phyloP scores from a whole-genome alignment of 2,329 filamentous ascomycete species.

The Graphilbum ipis-grandicollis region DNA sequence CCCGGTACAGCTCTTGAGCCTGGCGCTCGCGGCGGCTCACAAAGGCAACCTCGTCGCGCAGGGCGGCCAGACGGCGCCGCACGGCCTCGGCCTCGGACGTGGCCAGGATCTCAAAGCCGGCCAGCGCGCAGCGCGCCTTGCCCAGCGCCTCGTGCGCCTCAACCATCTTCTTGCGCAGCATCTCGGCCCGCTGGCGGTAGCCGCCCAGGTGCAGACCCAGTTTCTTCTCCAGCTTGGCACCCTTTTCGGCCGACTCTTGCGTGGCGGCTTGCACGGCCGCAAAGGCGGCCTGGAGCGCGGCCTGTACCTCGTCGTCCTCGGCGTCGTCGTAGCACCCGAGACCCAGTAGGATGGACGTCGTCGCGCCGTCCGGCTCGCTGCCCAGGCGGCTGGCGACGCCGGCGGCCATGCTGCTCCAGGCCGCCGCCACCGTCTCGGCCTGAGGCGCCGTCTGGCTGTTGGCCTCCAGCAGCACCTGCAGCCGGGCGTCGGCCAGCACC shows the following conservation, averaged over 20 bases:
- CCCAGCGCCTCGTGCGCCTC: constrained; percentile 60
- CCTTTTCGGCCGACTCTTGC: constrained; percentile 55
- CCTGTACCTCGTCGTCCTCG: constrained; percentile 47
- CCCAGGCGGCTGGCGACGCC: constrained; percentile 7
- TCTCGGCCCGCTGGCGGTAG: constrained; percentile 74
- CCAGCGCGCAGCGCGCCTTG: constrained; percentile 53
- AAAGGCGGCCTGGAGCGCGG: constrained; percentile 52
- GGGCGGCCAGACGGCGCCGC: constrained; percentile 48
- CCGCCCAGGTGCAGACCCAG: constrained; percentile 74
- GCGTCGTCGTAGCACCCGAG: constrained; percentile 67
- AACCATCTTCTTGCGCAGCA: constrained; percentile 59
- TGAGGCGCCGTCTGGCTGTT: constrained; percentile 28
- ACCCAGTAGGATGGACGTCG: constrained; percentile 46
- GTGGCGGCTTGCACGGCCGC: constrained; percentile 63
- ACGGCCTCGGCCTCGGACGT: constrained; percentile 68
- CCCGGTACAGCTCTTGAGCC: constrained; percentile 72
- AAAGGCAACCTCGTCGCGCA: constrained; percentile 71
- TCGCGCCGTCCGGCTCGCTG: constrained; percentile 8
- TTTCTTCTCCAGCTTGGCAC: constrained; percentile 86
- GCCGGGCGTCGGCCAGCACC: constrained; percentile 54
- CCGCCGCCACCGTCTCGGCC: constrained; percentile 32
- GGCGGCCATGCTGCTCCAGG: constrained; percentile 25
- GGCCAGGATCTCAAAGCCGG: constrained; percentile 58
- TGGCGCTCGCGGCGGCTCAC: constrained; percentile 72
- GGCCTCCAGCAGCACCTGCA: constrained; percentile 60